Conservation (phyloP, 73 alveolate genomes). For the Loxodes magnus region DNA sequence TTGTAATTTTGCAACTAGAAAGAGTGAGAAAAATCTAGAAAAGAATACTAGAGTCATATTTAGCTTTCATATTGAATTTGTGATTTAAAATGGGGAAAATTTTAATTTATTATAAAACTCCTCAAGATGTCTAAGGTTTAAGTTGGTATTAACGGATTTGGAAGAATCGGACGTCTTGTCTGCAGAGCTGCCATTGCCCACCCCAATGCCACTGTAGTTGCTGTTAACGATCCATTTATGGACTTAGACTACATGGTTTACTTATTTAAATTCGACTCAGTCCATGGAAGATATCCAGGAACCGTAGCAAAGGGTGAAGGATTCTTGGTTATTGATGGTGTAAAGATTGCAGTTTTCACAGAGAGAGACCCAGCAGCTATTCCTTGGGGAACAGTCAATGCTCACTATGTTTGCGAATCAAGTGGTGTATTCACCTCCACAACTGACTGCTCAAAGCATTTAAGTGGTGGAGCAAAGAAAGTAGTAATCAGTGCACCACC, state of each 20-base stretch:
- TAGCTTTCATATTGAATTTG: no score
- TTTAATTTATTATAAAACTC: no score
- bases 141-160: conserved; percentile 88
- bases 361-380: conserved; percentile 68
- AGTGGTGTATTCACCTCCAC: conserved; percentile 50
- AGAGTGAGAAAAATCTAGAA: no score
- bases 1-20: no score
- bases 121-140: no score
- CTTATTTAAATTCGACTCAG: conserved; percentile 61
- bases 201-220: conserved; percentile 38
- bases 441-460: conserved; percentile 31
- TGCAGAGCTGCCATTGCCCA: conserved; percentile 70
- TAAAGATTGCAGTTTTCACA: conserved; percentile 45
- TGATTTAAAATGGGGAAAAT: no score
- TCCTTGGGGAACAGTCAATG: conserved; percentile 74
- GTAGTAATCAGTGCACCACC: conserved; percentile 76
- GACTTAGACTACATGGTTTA: conserved; percentile 54
- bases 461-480: conserved; percentile 68
- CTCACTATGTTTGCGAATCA: conserved; percentile 66
- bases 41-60: no score
- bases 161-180: conserved; percentile 89
- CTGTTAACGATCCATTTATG: conserved; percentile 44
- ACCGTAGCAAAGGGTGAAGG: conserved; percentile 74
- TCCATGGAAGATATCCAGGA: conserved; percentile 43
- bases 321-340: conserved; percentile 71